Percentiles rank a stretch among this genome's conserved stretches.
These are phyloP conservation scores for Osmozyma mogii DNA, from an alignment of 805 yeast species.

Conservation along the genomic window DNA sequence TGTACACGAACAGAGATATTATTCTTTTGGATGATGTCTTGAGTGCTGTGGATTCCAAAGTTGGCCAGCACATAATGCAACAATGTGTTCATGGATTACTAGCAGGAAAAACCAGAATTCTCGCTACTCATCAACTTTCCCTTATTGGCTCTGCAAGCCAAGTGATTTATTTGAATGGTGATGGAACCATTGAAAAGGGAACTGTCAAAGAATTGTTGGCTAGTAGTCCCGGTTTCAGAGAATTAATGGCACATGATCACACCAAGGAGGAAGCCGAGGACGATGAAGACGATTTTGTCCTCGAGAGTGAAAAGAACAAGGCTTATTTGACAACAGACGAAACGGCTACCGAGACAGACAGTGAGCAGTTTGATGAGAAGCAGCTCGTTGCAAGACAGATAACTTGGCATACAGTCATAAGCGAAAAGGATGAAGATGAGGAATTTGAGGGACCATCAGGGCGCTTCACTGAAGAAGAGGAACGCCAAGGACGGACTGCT, in stretches of 20 bases:
- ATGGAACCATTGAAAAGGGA: slow-evolving; percentile 24
- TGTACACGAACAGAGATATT: slow-evolving; percentile 24
- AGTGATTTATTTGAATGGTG: slow-evolving; percentile 24
- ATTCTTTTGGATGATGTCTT: slow-evolving; percentile 28
- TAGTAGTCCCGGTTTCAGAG: slow-evolving; percentile 1
- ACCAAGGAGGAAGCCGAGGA: background rate
- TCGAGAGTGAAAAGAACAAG: no score
- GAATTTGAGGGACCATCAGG: no score
- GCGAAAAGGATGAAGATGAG: slow-evolving; percentile 1
- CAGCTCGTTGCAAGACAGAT: no score
- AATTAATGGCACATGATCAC: slow-evolving; percentile 2
- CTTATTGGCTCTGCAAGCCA: slow-evolving; percentile 26
- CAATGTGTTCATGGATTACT: slow-evolving; percentile 22
- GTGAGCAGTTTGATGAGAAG: no score
- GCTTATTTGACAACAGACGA: no score
- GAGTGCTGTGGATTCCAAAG: slow-evolving; percentile 32
- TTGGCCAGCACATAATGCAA: slow-evolving; percentile 28
- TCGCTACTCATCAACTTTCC: slow-evolving; percentile 31
- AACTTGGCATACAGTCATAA: no score
- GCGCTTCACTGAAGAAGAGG: background rate
- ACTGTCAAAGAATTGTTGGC: slow-evolving; percentile 18
- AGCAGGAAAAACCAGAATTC: slow-evolving; percentile 23
- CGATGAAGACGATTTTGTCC: background rate
- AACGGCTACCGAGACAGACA: no score
- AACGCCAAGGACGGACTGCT: background rate